Evolutionary conservation across 177 flowering plant species (phyloP), one percentile per base, ranked within the genome.

Genomic region (Telopea speciosissima): DNA sequence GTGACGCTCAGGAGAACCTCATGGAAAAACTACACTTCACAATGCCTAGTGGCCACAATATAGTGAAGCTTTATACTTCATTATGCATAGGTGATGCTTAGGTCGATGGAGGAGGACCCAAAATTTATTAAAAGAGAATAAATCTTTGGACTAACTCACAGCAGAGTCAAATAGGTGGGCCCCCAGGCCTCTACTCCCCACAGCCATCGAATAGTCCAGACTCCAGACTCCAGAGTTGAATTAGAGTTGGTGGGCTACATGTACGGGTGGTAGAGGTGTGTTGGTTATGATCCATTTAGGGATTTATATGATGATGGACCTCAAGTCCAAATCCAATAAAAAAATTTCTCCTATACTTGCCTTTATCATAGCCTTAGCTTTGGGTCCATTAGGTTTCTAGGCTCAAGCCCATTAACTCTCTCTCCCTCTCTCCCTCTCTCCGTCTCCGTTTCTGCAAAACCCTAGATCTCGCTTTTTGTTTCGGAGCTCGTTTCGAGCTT

Each of bases 391-490:
- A 11, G 56, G 40, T 58, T 67, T 40, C 65, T 36, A 70, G 76
- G 72, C 66, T 69, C 65, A 75, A 75, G 78, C 78, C 78, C 78
- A 75, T 28, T 70, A 62, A 28, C 28, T 2, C 25, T 61, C 65
- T 26, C 67, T 63, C 71, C 24, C 62, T 59, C 61, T 59, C 61
- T 28, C 77, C 19, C 24, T 28, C 67, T 24, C 66, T 36, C 67
- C 49, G 68, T 31, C 56, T 64, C 62, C 65, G 68, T 68, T 59
- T 42, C 68, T 21, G 66, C 49, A 24, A 70, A 75, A 70, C 77
- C 73, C 77, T 74, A 75, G 77, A 66, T 62, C 70, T 33, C 59
- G 10, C 13, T 25, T 25, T 26, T 69, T 14, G 54, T 19, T 12
- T 16, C 54, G 54, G 8, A 49, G 54, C 54, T 49, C 13, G 19